These are phyloP conservation scores for Durusdinium trenchii DNA, from an alignment of 73 alveolate species.

Conservation along the genomic window DNA sequence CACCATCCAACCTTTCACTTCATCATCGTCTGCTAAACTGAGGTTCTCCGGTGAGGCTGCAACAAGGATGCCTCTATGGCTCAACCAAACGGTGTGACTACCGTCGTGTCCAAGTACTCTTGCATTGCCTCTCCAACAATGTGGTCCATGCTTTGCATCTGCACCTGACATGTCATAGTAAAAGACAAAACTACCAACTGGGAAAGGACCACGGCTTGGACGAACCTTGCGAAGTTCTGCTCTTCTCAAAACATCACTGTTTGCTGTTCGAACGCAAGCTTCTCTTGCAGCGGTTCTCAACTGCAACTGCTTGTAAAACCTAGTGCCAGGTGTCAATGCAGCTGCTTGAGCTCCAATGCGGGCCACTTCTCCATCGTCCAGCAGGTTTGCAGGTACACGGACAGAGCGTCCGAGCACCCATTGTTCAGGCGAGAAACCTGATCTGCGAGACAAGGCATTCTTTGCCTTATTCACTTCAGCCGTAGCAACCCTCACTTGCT, in stretches of 20 bases:
- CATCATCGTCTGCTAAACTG: neutral
- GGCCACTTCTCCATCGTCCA: conserved; percentile 32
- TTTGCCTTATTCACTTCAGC: neutral
- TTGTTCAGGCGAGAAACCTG: conserved; percentile 18
- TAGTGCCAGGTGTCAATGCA: neutral
- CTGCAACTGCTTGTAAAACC: neutral
- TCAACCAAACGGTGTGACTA: conserved; percentile 4
- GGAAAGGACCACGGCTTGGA: conserved; percentile 2
- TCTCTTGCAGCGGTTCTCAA: conserved; percentile 14
- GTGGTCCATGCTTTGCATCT: no score
- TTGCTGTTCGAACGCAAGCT: neutral
- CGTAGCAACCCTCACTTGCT: no score
- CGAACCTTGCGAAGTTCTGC: conserved; percentile 9
- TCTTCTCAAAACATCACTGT: neutral
- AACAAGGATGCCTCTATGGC: neutral
- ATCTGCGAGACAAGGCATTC: neutral
- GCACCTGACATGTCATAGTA: neutral
- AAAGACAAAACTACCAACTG: neutral
- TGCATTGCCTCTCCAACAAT: conserved; percentile 28
- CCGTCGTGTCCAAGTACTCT: neutral
- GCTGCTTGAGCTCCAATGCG: conserved; percentile 41
- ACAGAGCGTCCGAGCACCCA: conserved; percentile 31
- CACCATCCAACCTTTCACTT: neutral
- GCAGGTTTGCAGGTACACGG: neutral
- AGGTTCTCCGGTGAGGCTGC: conserved; percentile 22